Evolutionary conservation across 345 rosid species (phyloP).

Genomic region (Euphorbia lathyris): DNA sequence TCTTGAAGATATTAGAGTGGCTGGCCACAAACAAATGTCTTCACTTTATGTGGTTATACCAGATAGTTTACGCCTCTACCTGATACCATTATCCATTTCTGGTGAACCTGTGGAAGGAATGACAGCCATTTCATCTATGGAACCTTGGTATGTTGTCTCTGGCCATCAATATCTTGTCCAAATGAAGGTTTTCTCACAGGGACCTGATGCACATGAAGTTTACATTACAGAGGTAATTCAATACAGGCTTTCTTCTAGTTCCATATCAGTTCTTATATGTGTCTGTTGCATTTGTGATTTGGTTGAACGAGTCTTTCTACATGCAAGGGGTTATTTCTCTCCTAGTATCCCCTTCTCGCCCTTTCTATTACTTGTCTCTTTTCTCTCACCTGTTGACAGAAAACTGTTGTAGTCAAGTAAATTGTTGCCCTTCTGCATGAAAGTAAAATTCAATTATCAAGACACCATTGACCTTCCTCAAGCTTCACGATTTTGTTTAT

Average conservation of each 20-base stretch:
- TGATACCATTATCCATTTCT: slow-evolving; percentile 52
- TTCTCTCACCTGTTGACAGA: background rate
- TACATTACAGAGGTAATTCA: slow-evolving; percentile 73
- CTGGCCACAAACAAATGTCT: slow-evolving; percentile 82
- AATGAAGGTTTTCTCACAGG: slow-evolving; percentile 65
- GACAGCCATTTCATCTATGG: slow-evolving; percentile 49
- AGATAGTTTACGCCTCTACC: slow-evolving; percentile 52
- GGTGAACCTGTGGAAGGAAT: slow-evolving; percentile 54
- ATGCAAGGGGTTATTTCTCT: background rate
- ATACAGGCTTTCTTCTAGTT: slow-evolving; percentile 11
- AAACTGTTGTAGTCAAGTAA: background rate
- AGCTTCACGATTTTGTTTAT: background rate
- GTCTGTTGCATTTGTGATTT: slow-evolving; percentile 11
- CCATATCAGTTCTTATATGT: background rate
- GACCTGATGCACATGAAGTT: slow-evolving; percentile 66
- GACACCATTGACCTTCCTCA: background rate
- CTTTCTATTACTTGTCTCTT: background rate
- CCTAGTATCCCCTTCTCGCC: background rate
- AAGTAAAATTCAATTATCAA: background rate
- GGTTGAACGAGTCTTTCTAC: background rate
- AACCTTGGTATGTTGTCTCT: slow-evolving; percentile 73
- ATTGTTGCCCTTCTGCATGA: background rate
- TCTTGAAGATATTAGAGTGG: slow-evolving; percentile 87
- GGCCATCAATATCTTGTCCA: slow-evolving; percentile 66
- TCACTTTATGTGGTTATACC: slow-evolving; percentile 80